Conservation (phyloP, 2,329 filamentous ascomycete genomes). For the Colletotrichum orchidophilum region DNA sequence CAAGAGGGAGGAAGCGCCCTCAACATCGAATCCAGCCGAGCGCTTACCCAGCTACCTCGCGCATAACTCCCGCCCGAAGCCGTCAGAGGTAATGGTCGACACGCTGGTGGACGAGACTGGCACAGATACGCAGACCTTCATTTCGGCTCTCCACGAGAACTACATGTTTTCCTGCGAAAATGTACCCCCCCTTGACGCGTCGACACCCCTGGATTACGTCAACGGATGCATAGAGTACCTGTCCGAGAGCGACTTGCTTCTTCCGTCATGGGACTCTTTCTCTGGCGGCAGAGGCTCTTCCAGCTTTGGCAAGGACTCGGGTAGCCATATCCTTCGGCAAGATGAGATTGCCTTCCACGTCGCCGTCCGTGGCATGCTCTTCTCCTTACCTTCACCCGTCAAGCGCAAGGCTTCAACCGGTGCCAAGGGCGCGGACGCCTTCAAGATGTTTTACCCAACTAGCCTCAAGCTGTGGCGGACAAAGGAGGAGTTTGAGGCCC, state of each 20-base stretch:
- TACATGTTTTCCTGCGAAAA: constrained; percentile 85
- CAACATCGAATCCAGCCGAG: constrained; percentile 56
- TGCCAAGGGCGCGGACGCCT: constrained; percentile 67
- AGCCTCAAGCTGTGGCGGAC: constrained; percentile 85
- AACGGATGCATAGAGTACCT: constrained; percentile 87
- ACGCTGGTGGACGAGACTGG: constrained; percentile 91
- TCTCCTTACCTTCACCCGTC: constrained; percentile 86
- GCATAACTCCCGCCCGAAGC: constrained; percentile 66
- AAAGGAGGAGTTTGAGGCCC: constrained; percentile 81
- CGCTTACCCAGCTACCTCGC: constrained; percentile 68
- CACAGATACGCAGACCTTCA: constrained; percentile 89
- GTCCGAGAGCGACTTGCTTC: constrained; percentile 88
- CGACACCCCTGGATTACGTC: constrained; percentile 78
- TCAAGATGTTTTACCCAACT: constrained; percentile 92
- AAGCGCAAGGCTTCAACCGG: constrained; percentile 67
- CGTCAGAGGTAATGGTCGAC: constrained; percentile 75
- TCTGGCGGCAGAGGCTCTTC: constrained; percentile 69
- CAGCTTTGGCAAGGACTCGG: constrained; percentile 63
- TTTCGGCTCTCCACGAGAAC: constrained; percentile 93
- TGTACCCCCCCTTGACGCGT: constrained; percentile 56
- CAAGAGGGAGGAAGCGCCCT: constrained; percentile 74
- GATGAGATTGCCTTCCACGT: constrained; percentile 95
- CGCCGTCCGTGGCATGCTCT: constrained; percentile 85
- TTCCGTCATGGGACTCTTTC: constrained; percentile 74
- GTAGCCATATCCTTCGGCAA: constrained; percentile 82